These are phyloP conservation scores for Ambrosia trifida DNA, from an alignment of 129 eudicot genomes.

Conservation along the genomic window DNA sequence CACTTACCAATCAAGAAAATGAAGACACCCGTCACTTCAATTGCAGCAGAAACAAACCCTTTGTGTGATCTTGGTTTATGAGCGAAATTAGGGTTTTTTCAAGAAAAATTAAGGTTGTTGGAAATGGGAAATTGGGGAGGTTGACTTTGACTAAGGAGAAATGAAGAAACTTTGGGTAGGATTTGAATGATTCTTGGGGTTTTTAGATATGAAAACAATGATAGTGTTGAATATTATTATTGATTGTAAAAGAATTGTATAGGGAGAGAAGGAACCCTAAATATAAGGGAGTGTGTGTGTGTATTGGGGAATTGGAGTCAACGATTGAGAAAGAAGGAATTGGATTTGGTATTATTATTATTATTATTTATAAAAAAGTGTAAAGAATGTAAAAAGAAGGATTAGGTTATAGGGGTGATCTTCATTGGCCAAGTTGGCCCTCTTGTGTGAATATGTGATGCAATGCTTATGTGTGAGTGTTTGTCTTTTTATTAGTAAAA, in stretches of 20 bases:
- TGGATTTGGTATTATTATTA: not conserved
- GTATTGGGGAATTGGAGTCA: conserved; percentile 19
- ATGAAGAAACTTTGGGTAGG: conserved; percentile 16
- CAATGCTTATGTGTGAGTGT: no score
- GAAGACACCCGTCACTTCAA: conserved; percentile 33
- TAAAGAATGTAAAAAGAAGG: not conserved
- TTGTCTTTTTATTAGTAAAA: no score
- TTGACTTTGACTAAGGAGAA: conserved; percentile 22
- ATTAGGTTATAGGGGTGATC: conserved; percentile 16
- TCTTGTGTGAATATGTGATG: not conserved
- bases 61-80: not conserved
- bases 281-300: conserved; percentile 14
- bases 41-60: conserved; percentile 17
- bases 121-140: conserved; percentile 11
- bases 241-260: conserved; percentile 7
- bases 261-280: conserved; percentile 8
- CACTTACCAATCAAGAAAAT: not conserved
- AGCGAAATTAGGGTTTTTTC: conserved; percentile 3
- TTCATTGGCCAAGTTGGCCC: conserved; percentile 20
- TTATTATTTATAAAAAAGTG: not conserved
- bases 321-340: conserved; percentile 6
- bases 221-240: conserved; percentile 9
- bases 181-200: conserved; percentile 29
- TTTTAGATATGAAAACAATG: conserved; percentile 19
- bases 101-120: not conserved